Conservation (phyloP, 495 filamentous ascomycete genomes). For the Neurospora intermedia region DNA sequence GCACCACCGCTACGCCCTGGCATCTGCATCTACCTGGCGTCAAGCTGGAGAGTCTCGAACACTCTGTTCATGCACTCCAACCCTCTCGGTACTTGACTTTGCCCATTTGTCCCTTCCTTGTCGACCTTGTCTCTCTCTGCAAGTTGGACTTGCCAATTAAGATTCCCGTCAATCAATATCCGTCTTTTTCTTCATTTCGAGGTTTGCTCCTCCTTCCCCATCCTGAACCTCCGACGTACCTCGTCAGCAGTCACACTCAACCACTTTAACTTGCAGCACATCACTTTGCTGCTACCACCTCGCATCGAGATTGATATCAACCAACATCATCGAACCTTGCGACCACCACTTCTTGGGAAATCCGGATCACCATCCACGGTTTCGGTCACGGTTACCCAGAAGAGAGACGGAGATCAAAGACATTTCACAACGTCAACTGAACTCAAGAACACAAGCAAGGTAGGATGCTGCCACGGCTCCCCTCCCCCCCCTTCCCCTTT, state of each 20-base stretch:
- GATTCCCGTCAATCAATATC: background rate
- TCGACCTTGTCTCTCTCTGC: background rate
- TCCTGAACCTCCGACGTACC: background rate
- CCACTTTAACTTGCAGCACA: background rate
- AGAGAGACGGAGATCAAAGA: background rate
- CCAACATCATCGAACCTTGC: background rate
- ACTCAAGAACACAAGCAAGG: background rate
- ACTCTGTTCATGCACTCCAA: background rate
- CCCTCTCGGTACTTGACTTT: background rate
- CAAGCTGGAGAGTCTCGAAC: background rate
- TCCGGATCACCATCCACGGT: background rate
- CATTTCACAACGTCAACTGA: background rate
- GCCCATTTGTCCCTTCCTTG: background rate
- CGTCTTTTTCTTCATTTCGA: background rate
- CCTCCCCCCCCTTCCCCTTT: background rate
- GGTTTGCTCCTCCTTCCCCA: background rate
- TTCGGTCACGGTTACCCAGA: background rate
- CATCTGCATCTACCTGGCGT: background rate
- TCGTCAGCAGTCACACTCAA: background rate
- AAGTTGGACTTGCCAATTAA: background rate
- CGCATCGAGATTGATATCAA: background rate
- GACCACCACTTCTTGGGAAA: background rate
- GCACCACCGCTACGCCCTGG: background rate
- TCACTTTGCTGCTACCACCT: background rate
- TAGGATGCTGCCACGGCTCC: background rate